A percentile compares a stretch with the other conserved stretches of the same genome.
phyloP scores from a whole-genome alignment of 345 rosid genomes.

The Geranium brycei region DNA sequence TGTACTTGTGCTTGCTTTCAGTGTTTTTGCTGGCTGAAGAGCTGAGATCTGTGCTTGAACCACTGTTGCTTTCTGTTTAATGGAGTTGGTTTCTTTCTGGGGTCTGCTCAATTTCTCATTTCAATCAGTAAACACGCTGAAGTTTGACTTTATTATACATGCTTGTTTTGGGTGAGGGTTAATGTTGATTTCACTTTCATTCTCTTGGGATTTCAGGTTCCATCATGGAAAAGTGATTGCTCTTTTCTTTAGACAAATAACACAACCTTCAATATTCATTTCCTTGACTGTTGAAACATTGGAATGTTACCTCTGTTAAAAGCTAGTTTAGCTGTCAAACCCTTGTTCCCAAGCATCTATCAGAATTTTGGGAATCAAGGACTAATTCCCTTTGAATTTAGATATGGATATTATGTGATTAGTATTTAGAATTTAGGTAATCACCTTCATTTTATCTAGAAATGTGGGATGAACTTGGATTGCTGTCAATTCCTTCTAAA shows the following conservation, averaged over 20 bases:
- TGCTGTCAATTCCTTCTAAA: not conserved
- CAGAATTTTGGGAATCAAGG: no score
- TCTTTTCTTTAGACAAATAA: not conserved
- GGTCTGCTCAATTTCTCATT: slow-evolving; percentile 11
- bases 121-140: slow-evolving; percentile 10
- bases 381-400: no score
- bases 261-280: not conserved
- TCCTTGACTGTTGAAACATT: no score
- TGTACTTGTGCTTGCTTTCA: slow-evolving; percentile 1
- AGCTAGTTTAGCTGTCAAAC: no score
- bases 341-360: no score
- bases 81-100: slow-evolving; percentile 9
- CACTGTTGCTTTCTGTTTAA: slow-evolving; percentile 12
- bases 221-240: not conserved
- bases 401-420: no score
- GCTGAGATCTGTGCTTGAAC: slow-evolving; percentile 31
- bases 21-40: slow-evolving; percentile 8
- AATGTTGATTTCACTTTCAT: slow-evolving; percentile 2
- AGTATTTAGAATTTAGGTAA: no score
- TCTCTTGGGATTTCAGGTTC: slow-evolving; percentile 4
- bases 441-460: not conserved
- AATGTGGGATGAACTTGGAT: not conserved
- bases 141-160: slow-evolving; percentile 1
- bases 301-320: no score
- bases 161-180: slow-evolving; percentile 5